phyloP scores from a whole-genome alignment of 2,329 filamentous ascomycete genomes.

The Fusarium sp. region DNA sequence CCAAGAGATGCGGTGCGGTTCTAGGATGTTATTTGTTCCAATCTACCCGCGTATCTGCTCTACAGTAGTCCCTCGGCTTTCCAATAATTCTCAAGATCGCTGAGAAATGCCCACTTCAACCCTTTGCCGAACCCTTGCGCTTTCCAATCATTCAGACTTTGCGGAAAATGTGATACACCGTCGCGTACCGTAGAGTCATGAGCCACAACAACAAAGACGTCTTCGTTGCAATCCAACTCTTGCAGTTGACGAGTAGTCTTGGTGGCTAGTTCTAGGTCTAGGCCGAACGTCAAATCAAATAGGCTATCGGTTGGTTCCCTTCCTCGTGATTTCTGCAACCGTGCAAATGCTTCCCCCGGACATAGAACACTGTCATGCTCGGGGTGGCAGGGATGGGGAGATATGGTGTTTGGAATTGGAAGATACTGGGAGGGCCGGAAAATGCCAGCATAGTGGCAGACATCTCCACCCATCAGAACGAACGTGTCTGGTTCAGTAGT shows the following conservation, averaged over 20 bases:
- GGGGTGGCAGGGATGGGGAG: constrained; percentile 38
- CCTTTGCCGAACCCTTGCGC: constrained; percentile 21
- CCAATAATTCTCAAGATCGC: constrained; percentile 40
- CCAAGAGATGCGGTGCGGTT: background rate
- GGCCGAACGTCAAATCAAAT: constrained; percentile 39
- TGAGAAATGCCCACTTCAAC: constrained; percentile 39
- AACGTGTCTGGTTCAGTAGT: constrained; percentile 52
- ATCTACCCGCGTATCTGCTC: background rate
- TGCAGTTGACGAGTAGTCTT: constrained; percentile 31
- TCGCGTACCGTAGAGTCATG: constrained; percentile 42
- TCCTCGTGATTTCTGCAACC: constrained; percentile 36
- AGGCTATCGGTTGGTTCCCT: constrained; percentile 29
- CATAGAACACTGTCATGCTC: constrained; percentile 13
- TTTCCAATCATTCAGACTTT: constrained; percentile 41
- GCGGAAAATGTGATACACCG: constrained; percentile 41
- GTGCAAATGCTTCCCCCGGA: constrained; percentile 34
- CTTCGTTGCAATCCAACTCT: constrained; percentile 39
- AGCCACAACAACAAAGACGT: constrained; percentile 37
- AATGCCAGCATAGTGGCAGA: constrained; percentile 56
- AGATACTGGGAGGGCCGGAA: constrained; percentile 53
- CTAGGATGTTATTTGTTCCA: background rate
- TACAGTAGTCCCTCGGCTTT: constrained; percentile 24
- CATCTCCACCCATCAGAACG: constrained; percentile 58
- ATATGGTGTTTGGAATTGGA: constrained; percentile 50
- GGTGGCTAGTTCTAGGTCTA: constrained; percentile 32